Percentiles rank a stretch among this genome's conserved stretches.
These are phyloP conservation scores for Fulvia fulva DNA, from an alignment of 2,329 filamentous ascomycete genomes.

Conservation along the genomic window DNA sequence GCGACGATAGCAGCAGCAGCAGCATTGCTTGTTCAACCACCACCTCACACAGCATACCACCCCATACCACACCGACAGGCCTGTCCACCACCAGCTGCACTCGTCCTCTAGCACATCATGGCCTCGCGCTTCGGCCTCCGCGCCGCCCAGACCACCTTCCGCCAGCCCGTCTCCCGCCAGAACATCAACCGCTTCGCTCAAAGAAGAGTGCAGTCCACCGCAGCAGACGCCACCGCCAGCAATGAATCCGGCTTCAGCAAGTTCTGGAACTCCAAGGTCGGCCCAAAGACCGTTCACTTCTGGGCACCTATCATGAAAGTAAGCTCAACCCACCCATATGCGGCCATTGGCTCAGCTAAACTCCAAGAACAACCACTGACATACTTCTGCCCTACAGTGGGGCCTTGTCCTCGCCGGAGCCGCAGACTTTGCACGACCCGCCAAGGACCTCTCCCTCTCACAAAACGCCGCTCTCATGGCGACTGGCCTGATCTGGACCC, in stretches of 20 bases:
- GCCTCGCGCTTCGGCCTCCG: conserved; percentile 57
- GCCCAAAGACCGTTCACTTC: conserved; percentile 84
- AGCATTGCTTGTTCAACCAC: background rate
- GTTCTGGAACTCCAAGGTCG: conserved; percentile 55
- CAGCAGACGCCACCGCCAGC: conserved; percentile 43
- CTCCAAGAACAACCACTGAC: conserved; percentile 4
- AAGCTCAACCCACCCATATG: conserved; percentile 18
- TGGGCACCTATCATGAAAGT: conserved; percentile 96
- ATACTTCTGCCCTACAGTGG: conserved; percentile 57
- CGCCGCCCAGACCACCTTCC: conserved; percentile 51
- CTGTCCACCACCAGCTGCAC: conserved; percentile 8
- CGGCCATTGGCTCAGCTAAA: background rate
- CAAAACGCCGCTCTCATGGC: conserved; percentile 87
- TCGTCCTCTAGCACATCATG: conserved; percentile 36
- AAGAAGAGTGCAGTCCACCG: conserved; percentile 64
- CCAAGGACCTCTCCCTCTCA: conserved; percentile 85
- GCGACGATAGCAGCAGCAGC: background rate
- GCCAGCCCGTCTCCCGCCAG: conserved; percentile 51
- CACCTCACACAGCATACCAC: background rate
- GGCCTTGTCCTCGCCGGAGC: conserved; percentile 86
- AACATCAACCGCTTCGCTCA: conserved; percentile 44
- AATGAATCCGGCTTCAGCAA: conserved; percentile 57
- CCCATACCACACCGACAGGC: background rate
- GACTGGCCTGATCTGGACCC: conserved; percentile 94
- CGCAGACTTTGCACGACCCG: conserved; percentile 85